phyloP scores from a whole-genome alignment of 306 rosid genomes.

The Lotus japonicus region DNA sequence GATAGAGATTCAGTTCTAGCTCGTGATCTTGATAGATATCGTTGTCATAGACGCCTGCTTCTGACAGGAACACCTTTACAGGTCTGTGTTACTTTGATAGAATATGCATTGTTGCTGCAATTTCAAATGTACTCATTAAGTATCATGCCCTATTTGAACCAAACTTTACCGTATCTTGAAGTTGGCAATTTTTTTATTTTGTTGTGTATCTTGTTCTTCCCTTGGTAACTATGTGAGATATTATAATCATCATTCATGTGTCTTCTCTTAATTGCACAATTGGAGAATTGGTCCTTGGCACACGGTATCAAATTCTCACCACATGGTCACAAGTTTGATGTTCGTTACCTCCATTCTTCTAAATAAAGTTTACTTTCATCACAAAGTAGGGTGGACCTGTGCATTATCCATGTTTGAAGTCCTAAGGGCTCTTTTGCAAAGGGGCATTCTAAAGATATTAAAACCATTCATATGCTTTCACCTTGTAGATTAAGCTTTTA shows the following conservation, averaged over 20 bases:
- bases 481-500: too few relatives aligned
- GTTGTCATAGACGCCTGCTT: conserved; percentile 92
- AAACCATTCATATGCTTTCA: too few relatives aligned
- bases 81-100: conserved; percentile 37
- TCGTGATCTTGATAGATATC: conserved; percentile 96
- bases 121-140: background rate
- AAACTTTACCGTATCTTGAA: background rate
- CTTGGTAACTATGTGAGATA: background rate
- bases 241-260: background rate
- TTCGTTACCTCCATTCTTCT: background rate
- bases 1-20: conserved; percentile 48
- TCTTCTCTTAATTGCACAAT: background rate
- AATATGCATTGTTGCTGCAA: background rate
- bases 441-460: background rate
- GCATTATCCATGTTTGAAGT: background rate
- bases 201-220: conserved; percentile 7
- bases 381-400: background rate
- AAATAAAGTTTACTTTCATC: background rate
- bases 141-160: background rate
- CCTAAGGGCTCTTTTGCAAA: background rate
- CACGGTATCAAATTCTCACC: background rate
- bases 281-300: background rate
- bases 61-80: conserved; percentile 97
- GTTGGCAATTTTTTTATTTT: conserved; percentile 12
- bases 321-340: background rate